These are phyloP conservation scores for Aureobasidium mangrovei DNA, from an alignment of 2,329 filamentous ascomycete species.

Conservation along the genomic window DNA sequence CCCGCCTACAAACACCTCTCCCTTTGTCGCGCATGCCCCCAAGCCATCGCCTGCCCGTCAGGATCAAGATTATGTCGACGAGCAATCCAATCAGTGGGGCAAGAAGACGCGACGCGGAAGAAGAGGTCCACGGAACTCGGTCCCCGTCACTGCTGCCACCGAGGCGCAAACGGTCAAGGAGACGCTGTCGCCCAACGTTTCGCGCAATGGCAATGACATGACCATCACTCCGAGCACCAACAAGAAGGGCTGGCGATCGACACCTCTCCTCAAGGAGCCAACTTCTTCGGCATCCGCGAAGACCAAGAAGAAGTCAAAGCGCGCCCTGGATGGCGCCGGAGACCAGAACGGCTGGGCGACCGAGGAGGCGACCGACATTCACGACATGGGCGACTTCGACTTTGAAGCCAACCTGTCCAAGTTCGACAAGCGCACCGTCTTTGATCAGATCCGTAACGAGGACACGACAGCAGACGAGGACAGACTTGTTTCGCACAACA, in stretches of 20 bases:
- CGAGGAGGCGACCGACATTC: conserved; percentile 88
- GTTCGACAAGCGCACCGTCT: conserved; percentile 87
- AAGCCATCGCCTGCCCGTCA: conserved; percentile 17
- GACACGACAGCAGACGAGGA: conserved; percentile 84
- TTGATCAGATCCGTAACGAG: conserved; percentile 83
- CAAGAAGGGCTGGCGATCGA: conserved; percentile 59
- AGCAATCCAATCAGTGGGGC: conserved; percentile 21
- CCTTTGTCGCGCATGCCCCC: conserved; percentile 29
- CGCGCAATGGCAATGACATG: conserved; percentile 31
- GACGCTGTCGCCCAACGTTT: conserved; percentile 20
- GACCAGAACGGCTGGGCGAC: conserved; percentile 81
- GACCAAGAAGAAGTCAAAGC: conserved; percentile 35
- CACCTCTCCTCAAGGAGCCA: conserved; percentile 56
- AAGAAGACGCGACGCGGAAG: conserved; percentile 40
- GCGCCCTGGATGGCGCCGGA: conserved; percentile 43
- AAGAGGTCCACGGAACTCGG: conserved; percentile 3
- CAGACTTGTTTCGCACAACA: conserved; percentile 84
- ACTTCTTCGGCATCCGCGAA: conserved; percentile 23
- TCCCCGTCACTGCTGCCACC: conserved; percentile 20
- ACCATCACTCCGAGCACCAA: conserved; percentile 26
- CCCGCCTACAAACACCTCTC: conserved; percentile 29
- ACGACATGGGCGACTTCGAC: conserved; percentile 90
- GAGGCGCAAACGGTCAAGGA: conserved; percentile 20
- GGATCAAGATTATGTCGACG: background rate
- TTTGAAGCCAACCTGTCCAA: conserved; percentile 84